Evolutionary conservation across 345 rosid species (phyloP).

Genomic region (Laguncularia racemosa): DNA sequence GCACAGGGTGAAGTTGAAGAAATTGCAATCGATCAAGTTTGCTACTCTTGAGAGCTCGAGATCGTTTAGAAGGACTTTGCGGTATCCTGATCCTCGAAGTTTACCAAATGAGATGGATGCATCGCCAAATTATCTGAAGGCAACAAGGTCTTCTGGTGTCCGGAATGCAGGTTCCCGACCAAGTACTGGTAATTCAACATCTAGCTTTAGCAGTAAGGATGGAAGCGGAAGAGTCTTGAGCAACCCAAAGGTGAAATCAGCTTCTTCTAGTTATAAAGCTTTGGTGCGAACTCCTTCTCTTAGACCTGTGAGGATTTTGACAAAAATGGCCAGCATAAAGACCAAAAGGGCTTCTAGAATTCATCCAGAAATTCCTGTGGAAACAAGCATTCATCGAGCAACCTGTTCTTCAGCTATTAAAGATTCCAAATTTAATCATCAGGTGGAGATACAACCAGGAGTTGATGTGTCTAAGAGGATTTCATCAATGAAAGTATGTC

Average conservation of each 20-base stretch:
- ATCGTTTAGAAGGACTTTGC: conserved; percentile 5
- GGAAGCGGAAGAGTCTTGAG: neutral
- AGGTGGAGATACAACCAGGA: conserved; percentile 23
- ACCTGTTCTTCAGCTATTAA: conserved; percentile 87
- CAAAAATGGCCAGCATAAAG: conserved; percentile 43
- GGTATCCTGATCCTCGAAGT: conserved; percentile 2
- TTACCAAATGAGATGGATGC: conserved; percentile 4
- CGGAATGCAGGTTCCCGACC: conserved; percentile 16
- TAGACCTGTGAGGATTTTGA: conserved; percentile 31
- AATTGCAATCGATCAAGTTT: conserved; percentile 32
- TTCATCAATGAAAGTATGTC: conserved; percentile 38
- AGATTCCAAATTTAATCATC: conserved; percentile 41
- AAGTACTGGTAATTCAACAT: conserved; percentile 12
- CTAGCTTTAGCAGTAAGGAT: conserved; percentile 10
- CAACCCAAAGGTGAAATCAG: conserved; percentile 9
- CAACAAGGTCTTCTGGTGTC: conserved; percentile 11
- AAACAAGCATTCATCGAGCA: conserved; percentile 31
- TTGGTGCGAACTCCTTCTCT: conserved; percentile 25
- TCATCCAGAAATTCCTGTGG: conserved; percentile 10
- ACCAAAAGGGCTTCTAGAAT: conserved; percentile 26
- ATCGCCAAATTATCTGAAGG: conserved; percentile 3
- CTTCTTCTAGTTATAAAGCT: conserved; percentile 24
- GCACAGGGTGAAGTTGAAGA: conserved; percentile 34
- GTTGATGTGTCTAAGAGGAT: conserved; percentile 22
- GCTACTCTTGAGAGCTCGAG: conserved; percentile 13